Conservation (phyloP, 768 basidiomycete genomes). For the Boletus tomentosulus region DNA sequence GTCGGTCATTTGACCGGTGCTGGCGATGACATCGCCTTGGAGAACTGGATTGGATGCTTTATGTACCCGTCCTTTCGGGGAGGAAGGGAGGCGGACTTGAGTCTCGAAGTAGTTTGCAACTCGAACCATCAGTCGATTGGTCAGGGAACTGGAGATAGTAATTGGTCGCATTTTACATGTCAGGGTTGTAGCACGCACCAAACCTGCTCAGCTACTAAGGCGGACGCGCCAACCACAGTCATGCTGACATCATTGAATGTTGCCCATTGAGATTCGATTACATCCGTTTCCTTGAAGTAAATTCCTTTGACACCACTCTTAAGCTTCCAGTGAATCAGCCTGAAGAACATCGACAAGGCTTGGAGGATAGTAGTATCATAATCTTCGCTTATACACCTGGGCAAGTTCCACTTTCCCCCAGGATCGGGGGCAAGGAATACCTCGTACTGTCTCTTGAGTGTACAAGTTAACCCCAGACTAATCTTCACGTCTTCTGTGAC, state of each 20-base stretch:
- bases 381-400: slow-evolving; percentile 82
- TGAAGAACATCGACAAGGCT: slow-evolving; percentile 86
- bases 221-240: slow-evolving; percentile 80
- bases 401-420: slow-evolving; percentile 83
- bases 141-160: slow-evolving; percentile 61
- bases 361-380: slow-evolving; percentile 89
- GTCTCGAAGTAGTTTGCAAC: slow-evolving; percentile 94
- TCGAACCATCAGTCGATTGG: slow-evolving; percentile 88
- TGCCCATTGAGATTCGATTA: slow-evolving; percentile 95
- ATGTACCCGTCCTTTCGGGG: slow-evolving; percentile 30
- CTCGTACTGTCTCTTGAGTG: slow-evolving; percentile 92
- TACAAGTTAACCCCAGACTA: slow-evolving; percentile 86
- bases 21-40: slow-evolving; percentile 34
- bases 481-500: slow-evolving; percentile 91
- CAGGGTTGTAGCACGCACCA: slow-evolving; percentile 53
- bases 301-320: slow-evolving; percentile 89
- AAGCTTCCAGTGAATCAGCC: slow-evolving; percentile 91
- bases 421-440: slow-evolving; percentile 87
- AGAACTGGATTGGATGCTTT: slow-evolving; percentile 33
- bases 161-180: neutral
- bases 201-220: slow-evolving; percentile 91
- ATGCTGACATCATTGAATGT: slow-evolving; percentile 92
- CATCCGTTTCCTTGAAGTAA: slow-evolving; percentile 96
- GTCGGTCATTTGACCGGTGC: slow-evolving; percentile 57
- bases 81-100: slow-evolving; percentile 75